A percentile compares a stretch with the other conserved stretches of the same genome.
phyloP scores from a whole-genome alignment of 2,329 filamentous ascomycete species.

The Fusarium goolgardi region DNA sequence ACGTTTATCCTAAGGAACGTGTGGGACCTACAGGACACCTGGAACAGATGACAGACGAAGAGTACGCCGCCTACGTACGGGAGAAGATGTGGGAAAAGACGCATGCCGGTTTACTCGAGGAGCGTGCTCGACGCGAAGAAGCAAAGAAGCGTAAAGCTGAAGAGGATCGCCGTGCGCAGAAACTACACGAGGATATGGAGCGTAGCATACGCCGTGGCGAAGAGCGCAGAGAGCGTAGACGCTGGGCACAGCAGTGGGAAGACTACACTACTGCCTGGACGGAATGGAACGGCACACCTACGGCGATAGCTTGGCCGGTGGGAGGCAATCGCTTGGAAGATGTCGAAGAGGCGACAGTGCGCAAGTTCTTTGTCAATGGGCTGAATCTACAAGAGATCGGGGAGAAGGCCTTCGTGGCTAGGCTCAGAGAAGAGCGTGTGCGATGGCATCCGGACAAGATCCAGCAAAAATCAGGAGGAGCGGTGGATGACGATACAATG shows the following conservation, averaged over 20 bases:
- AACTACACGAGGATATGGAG: constrained; percentile 74
- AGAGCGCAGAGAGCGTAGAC: constrained; percentile 67
- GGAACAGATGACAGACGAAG: constrained; percentile 90
- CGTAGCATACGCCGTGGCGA: constrained; percentile 74
- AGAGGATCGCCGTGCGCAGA: constrained; percentile 61
- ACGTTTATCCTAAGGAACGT: constrained; percentile 72
- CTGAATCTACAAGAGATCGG: constrained; percentile 58
- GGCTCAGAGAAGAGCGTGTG: constrained; percentile 85
- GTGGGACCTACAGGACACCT: constrained; percentile 66
- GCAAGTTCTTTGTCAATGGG: constrained; percentile 73
- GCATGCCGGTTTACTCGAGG: constrained; percentile 83
- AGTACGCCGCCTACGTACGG: constrained; percentile 88
- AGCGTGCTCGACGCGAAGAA: constrained; percentile 71
- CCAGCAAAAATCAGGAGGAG: constrained; percentile 83
- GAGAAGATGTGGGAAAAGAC: constrained; percentile 96
- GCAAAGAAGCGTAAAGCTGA: constrained; percentile 63
- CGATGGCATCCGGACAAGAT: constrained; percentile 99
- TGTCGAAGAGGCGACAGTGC: constrained; percentile 69
- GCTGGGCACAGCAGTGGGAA: constrained; percentile 71
- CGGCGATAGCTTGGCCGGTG: constrained; percentile 78
- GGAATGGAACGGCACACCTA: constrained; percentile 58
- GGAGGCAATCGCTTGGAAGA: constrained; percentile 66
- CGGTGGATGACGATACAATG: constrained; percentile 78
- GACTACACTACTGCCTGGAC: constrained; percentile 74
- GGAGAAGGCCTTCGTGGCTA: constrained; percentile 59